Conservation (phyloP, 2,329 filamentous ascomycete species). For the Xylaria sp. region DNA sequence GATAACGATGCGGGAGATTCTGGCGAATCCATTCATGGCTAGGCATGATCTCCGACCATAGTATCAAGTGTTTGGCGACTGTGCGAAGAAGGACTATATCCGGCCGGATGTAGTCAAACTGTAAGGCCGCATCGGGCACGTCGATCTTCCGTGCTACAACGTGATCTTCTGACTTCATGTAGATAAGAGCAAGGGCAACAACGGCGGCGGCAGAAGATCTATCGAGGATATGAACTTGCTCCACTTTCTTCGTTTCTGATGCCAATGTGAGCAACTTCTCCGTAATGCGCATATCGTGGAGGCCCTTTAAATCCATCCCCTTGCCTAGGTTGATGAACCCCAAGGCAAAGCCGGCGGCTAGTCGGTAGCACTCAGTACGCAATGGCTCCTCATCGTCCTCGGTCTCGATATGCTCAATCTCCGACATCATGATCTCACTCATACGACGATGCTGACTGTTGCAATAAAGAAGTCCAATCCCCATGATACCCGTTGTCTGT, state of each 20-base stretch:
- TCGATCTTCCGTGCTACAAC: conserved; percentile 87
- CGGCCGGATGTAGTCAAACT: conserved; percentile 93
- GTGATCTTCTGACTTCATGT: conserved; percentile 91
- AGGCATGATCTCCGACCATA: conserved; percentile 81
- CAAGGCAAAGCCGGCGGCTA: conserved; percentile 88
- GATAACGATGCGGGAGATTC: conserved; percentile 68
- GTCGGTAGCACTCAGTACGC: conserved; percentile 89
- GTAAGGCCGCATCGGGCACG: conserved; percentile 79
- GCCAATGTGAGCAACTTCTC: conserved; percentile 83
- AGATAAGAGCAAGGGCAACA: conserved; percentile 83
- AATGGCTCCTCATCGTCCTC: conserved; percentile 80
- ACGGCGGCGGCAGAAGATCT: conserved; percentile 91
- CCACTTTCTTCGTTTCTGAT: conserved; percentile 82
- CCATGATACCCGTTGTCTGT: conserved; percentile 95
- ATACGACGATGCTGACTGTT: conserved; percentile 95
- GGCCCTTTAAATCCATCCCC: conserved; percentile 77
- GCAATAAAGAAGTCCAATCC: conserved; percentile 89
- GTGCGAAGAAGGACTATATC: conserved; percentile 89
- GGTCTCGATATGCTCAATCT: conserved; percentile 80
- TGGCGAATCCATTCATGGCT: conserved; percentile 67
- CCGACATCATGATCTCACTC: conserved; percentile 98
- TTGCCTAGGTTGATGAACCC: conserved; percentile 93
- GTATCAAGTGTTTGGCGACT: conserved; percentile 81
- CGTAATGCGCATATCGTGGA: conserved; percentile 90
- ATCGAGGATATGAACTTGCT: conserved; percentile 87